These are phyloP conservation scores for Beverwykella pulmonaria DNA, from an alignment of 495 filamentous ascomycete genomes.

Conservation along the genomic window DNA sequence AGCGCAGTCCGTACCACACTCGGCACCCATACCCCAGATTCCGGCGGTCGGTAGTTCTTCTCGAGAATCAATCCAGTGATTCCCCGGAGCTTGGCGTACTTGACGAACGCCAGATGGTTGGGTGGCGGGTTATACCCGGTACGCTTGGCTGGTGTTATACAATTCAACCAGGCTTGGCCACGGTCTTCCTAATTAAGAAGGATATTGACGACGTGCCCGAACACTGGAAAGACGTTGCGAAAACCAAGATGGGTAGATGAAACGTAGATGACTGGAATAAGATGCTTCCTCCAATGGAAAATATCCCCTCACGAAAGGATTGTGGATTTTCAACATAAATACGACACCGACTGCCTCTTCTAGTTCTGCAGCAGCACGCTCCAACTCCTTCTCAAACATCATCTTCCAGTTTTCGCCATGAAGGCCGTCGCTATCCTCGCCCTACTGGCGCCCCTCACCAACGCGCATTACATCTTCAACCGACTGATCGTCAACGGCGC, in stretches of 20 bases:
- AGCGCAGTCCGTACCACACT: neutral
- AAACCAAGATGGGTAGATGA: neutral
- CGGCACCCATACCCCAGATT: neutral
- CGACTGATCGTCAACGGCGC: slow-evolving; percentile 38
- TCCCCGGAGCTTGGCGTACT: slow-evolving; percentile 8
- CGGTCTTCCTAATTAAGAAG: neutral
- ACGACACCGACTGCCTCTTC: neutral
- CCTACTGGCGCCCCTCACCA: neutral
- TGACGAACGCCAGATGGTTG: neutral
- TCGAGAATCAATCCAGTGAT: neutral
- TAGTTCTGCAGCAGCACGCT: neutral
- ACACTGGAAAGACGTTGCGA: neutral
- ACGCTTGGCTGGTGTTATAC: neutral
- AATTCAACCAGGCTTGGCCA: neutral
- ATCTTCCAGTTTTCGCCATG: neutral
- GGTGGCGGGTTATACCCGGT: neutral
- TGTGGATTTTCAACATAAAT: neutral
- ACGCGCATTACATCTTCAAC: slow-evolving; percentile 39
- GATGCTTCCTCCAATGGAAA: slow-evolving; percentile 6
- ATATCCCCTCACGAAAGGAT: neutral
- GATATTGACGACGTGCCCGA: neutral
- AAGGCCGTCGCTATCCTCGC: neutral
- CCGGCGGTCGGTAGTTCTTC: neutral
- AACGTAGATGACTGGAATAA: neutral
- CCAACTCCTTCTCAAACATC: neutral